Conservation (phyloP, 2,329 filamentous ascomycete species). For the Tolypocladium guangdongense region DNA sequence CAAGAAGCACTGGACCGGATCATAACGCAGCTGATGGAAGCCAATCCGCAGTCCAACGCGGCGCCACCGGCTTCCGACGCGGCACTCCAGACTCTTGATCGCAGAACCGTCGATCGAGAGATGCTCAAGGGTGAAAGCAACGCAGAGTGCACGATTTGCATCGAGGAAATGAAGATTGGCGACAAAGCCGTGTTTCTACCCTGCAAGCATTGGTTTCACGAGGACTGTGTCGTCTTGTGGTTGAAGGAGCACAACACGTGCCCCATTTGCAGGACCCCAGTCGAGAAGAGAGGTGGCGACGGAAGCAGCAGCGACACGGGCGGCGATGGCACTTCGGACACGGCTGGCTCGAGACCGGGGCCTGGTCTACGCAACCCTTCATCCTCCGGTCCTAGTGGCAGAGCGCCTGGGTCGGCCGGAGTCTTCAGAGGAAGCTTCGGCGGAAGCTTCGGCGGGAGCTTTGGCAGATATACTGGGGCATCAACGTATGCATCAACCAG, state of each 20-base stretch:
- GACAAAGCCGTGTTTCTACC: slow-evolving; percentile 69
- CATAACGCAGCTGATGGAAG: slow-evolving; percentile 80
- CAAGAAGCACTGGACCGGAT: slow-evolving; percentile 87
- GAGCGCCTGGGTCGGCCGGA: neutral
- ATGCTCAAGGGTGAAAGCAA: slow-evolving; percentile 58
- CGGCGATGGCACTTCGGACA: neutral
- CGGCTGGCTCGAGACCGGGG: neutral
- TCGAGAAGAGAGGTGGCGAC: slow-evolving; percentile 28
- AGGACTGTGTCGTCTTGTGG: slow-evolving; percentile 72
- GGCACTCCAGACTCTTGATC: slow-evolving; percentile 64
- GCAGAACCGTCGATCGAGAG: slow-evolving; percentile 55
- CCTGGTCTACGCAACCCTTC: neutral
- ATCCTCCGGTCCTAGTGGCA: neutral
- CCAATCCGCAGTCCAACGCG: slow-evolving; percentile 63
- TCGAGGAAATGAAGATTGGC: slow-evolving; percentile 67
- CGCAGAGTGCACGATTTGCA: slow-evolving; percentile 89
- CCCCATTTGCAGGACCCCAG: slow-evolving; percentile 61
- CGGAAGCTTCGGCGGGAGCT: neutral
- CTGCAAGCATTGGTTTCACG: slow-evolving; percentile 92
- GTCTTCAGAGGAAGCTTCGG: neutral
- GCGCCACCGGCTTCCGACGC: slow-evolving; percentile 69
- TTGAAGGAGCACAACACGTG: slow-evolving; percentile 86
- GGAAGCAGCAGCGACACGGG: slow-evolving; percentile 7
- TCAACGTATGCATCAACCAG: neutral
- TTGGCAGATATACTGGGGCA: neutral